A percentile compares a stretch with the other conserved stretches of the same genome.
Conservation (phyloP, 805 yeast genomes). For the Lachancea fermentati region DNA sequence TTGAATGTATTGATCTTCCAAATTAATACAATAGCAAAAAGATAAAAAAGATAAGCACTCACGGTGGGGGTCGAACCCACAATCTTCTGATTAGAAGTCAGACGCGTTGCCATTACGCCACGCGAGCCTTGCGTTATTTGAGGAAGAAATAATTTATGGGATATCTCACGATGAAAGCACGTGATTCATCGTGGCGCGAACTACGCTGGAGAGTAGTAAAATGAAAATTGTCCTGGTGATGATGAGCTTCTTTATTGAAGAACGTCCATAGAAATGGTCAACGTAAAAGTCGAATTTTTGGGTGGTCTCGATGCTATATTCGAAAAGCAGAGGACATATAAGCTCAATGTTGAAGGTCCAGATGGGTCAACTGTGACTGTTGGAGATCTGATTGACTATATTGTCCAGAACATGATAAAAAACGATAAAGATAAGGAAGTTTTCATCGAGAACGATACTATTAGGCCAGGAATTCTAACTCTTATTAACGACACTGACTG, state of each 20-base stretch:
- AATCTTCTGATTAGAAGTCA: constrained; percentile 51
- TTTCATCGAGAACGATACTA: constrained; percentile 73
- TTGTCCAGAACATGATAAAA: constrained; percentile 49
- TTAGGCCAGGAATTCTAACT: constrained; percentile 90
- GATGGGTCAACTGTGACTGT: constrained; percentile 33
- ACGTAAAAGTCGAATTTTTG: constrained; percentile 40
- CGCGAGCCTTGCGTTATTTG: constrained; percentile 38
- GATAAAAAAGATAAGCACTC: constrained; percentile 36
- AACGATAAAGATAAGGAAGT: constrained; percentile 63
- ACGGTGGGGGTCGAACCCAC: constrained; percentile 53
- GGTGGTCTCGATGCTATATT: constrained; percentile 88
- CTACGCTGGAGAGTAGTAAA: too few relatives aligned
- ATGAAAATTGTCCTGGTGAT: too few relatives aligned
- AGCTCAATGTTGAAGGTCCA: constrained; percentile 43
- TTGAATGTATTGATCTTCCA: too few relatives aligned
- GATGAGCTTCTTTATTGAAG: too few relatives aligned
- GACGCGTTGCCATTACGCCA: constrained; percentile 55
- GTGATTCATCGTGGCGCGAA: too few relatives aligned
- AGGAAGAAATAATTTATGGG: not conserved
- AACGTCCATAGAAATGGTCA: too few relatives aligned
- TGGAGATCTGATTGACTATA: constrained; percentile 49
- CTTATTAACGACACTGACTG: constrained; percentile 92
- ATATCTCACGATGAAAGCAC: not conserved
- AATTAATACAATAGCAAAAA: not conserved
- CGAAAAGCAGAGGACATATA: constrained; percentile 48